These are phyloP conservation scores for Asterophora parasitica DNA, from an alignment of 768 basidiomycete species.

Conservation along the genomic window DNA sequence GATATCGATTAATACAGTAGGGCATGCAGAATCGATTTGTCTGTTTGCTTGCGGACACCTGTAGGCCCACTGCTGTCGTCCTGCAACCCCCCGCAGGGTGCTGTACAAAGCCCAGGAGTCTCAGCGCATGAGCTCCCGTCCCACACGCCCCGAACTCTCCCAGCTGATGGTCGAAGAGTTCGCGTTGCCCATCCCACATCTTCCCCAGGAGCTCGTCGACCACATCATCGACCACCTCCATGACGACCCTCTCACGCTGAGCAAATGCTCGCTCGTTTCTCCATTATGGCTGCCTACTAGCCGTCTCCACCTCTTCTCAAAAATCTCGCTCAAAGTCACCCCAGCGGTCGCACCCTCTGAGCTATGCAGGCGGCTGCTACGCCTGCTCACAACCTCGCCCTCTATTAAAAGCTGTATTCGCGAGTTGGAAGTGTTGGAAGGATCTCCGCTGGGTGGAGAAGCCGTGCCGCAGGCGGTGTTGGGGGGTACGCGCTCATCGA, in stretches of 20 bases:
- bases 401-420: constrained; percentile 29
- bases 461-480: constrained; percentile 18
- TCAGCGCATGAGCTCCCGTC: constrained; percentile 9
- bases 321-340: constrained; percentile 28
- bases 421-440: constrained; percentile 36
- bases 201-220: constrained; percentile 46
- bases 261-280: constrained; percentile 32
- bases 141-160: constrained; percentile 2
- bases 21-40: constrained; percentile 18
- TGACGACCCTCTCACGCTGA: constrained; percentile 27
- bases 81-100: no score
- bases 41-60: no score
- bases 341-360: constrained; percentile 19
- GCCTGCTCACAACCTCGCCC: constrained; percentile 28
- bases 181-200: constrained; percentile 14
- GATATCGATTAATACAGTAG: constrained; percentile 17
- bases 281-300: constrained; percentile 35
- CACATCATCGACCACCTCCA: constrained; percentile 41
- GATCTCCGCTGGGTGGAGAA: constrained; percentile 25
- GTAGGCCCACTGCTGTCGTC: constrained; percentile 5
- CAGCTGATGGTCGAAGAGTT: constrained; percentile 11
- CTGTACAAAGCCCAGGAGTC: constrained; percentile 14
- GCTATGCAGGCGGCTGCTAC: constrained; percentile 32
- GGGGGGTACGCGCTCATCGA: constrained; percentile 25
- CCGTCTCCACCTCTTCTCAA: constrained; percentile 37